These are phyloP conservation scores for Camellia japonica DNA, from an alignment of 148 eudicot genomes.

Conservation along the genomic window DNA sequence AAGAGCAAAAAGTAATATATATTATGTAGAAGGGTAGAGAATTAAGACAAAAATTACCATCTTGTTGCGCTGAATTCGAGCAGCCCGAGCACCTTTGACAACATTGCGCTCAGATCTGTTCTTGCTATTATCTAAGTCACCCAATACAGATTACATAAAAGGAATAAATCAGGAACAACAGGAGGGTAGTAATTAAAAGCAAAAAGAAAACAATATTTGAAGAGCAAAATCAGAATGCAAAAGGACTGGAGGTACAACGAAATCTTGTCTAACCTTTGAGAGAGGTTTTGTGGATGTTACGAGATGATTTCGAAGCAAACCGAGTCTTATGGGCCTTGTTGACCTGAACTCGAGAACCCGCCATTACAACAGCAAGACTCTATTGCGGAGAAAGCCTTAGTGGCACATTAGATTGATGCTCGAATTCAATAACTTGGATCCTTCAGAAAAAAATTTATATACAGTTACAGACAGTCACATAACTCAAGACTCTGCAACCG, in stretches of 20 bases:
- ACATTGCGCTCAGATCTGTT: constrained; percentile 54
- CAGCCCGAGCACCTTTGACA: constrained; percentile 67
- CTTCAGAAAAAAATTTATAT: background rate
- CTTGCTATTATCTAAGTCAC: constrained; percentile 54
- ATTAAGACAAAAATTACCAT: constrained; percentile 47
- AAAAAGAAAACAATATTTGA: background rate
- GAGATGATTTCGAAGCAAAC: constrained; percentile 86
- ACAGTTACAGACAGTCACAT: too few species aligned
- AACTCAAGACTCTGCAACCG: too few species aligned
- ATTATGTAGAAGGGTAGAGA: background rate
- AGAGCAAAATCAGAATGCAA: background rate
- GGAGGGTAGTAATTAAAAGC: background rate
- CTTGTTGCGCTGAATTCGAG: constrained; percentile 76
- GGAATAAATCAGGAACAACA: background rate
- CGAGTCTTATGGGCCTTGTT: constrained; percentile 87
- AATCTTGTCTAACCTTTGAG: constrained; percentile 48
- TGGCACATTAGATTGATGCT: background rate
- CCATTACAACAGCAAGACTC: constrained; percentile 36
- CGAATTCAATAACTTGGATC: background rate
- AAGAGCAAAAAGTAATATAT: background rate
- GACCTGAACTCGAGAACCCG: constrained; percentile 65
- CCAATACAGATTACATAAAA: background rate
- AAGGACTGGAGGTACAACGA: background rate
- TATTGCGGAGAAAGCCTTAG: background rate
- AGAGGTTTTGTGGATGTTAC: constrained; percentile 70